Evolutionary conservation across 345 rosid genomes (phyloP), one percentile per base, ranked within the genome.

Genomic region (Brassica carinata): DNA sequence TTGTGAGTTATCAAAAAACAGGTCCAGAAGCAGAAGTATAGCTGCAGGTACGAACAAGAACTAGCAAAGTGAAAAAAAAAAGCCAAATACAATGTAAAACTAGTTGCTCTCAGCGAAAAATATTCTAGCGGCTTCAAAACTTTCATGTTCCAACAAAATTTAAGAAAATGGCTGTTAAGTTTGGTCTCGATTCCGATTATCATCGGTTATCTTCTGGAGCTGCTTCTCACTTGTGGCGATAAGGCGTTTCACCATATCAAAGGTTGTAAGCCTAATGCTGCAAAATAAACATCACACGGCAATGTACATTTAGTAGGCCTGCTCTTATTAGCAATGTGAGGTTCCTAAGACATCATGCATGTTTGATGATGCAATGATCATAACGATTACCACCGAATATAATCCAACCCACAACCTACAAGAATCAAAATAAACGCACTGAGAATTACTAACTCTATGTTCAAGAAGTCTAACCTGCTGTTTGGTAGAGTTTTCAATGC

Each of bases 261-360:
- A 96, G 30, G 97, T 82, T 17, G 98, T 90, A 68, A 96, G 97
- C 93, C 93, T 87, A 70, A 96, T 96, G 88, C 99, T 96, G 98
- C 89, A 86, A 57, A 19, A 71, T 1, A 33, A 67, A 74, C n/a
- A 29, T 36, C 27, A 38, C n/a, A 43, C 14, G 5, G n/a, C 53
- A 58, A 79, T 6, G 36, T 23, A 15, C 8, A 51, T 58, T n/a
- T 8, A 15, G 45, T 8, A 27, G 18, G n/a, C 30, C 10, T 48
- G 71, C 48, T 48, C 71, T 17, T 48, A 31, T 18, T 30, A 3
- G 36, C 65, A 65, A 51, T 51, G 72, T 5, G 36, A 18, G 72
- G 11, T 31, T 75, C 64, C 2, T 14, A 36, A 19, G 67, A 59
- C 33, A 64, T 18, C 8, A 57, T 26, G n/a, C 29, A 23, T 14